Conservation (phyloP, 352 stramenopile genomes). For the Globisporangium iwayamae region DNA sequence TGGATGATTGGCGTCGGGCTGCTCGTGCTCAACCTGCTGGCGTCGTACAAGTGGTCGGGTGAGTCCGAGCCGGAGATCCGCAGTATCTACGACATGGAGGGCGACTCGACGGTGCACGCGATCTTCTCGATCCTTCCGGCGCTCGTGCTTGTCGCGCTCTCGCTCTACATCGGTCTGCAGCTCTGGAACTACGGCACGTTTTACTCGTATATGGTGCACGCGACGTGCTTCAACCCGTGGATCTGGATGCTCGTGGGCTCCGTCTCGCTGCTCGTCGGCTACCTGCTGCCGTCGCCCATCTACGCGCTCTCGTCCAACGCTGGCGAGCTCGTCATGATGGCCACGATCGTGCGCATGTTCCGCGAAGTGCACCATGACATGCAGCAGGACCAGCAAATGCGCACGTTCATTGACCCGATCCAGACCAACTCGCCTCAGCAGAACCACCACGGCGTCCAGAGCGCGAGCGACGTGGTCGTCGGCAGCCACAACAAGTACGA, state of each 20-base stretch:
- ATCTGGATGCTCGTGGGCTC: slow-evolving; percentile 87
- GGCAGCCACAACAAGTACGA: slow-evolving; percentile 31
- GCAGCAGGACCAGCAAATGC: slow-evolving; percentile 73
- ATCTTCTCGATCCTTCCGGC: slow-evolving; percentile 65
- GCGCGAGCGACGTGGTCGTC: slow-evolving; percentile 18
- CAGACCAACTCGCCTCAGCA: slow-evolving; percentile 20
- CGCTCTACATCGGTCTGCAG: slow-evolving; percentile 69
- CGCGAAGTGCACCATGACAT: slow-evolving; percentile 82
- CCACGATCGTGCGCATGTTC: slow-evolving; percentile 82
- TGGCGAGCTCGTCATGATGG: slow-evolving; percentile 76
- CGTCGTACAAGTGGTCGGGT: slow-evolving; percentile 58
- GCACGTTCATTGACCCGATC: slow-evolving; percentile 65
- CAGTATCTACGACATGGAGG: slow-evolving; percentile 75
- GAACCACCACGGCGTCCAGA: slow-evolving; percentile 10
- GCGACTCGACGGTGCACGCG: slow-evolving; percentile 46
- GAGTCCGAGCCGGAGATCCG: slow-evolving; percentile 37
- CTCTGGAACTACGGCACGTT: slow-evolving; percentile 86
- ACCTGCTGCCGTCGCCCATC: slow-evolving; percentile 69
- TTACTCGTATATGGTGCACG: slow-evolving; percentile 83
- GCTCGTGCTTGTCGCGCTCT: slow-evolving; percentile 60
- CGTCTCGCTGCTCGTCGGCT: slow-evolving; percentile 58
- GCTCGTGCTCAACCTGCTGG: slow-evolving; percentile 66
- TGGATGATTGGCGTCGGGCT: slow-evolving; percentile 62
- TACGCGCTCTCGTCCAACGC: slow-evolving; percentile 75
- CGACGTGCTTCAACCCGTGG: slow-evolving; percentile 85